These are phyloP conservation scores for Gaertneriomyces semiglobifer DNA, from an alignment of 192 early-diverging fungal genomes.

Conservation along the genomic window DNA sequence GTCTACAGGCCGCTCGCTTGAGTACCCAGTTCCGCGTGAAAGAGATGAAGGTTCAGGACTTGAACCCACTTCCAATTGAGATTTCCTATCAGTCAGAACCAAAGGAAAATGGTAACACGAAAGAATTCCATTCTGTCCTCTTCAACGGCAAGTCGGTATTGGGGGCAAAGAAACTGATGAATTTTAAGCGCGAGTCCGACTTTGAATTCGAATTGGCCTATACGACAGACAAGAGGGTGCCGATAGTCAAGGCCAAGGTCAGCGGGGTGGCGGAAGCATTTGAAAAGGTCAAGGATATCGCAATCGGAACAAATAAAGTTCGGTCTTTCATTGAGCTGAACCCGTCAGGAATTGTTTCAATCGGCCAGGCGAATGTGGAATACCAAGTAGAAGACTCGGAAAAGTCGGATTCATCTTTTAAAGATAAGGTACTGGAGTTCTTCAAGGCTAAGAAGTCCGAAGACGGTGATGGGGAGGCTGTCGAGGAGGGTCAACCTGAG, in stretches of 20 bases:
- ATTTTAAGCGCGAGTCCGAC: constrained; percentile 71
- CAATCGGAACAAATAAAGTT: constrained; percentile 69
- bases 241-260: constrained; percentile 63
- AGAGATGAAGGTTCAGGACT: constrained; percentile 83
- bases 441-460: constrained; percentile 38
- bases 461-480: constrained; percentile 36
- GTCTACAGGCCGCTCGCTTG: constrained; percentile 78
- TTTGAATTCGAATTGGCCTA: constrained; percentile 77
- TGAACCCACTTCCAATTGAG: constrained; percentile 64
- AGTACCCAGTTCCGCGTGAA: constrained; percentile 86
- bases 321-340: constrained; percentile 75
- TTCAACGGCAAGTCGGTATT: constrained; percentile 67
- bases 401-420: constrained; percentile 26
- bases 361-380: constrained; percentile 54
- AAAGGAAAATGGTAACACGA: constrained; percentile 26
- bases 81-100: constrained; percentile 54
- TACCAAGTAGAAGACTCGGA: constrained; percentile 51
- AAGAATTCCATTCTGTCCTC: constrained; percentile 49
- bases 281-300: constrained; percentile 54
- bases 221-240: constrained; percentile 10
- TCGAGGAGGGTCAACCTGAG: constrained; percentile 20
- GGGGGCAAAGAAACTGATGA: constrained; percentile 82
- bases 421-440: constrained; percentile 47
- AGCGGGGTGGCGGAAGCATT: constrained; percentile 68
- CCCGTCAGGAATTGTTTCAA: constrained; percentile 69